These are phyloP conservation scores for Saposhnikovia divaricata DNA, from an alignment of 129 eudicot genomes.

Conservation along the genomic window DNA sequence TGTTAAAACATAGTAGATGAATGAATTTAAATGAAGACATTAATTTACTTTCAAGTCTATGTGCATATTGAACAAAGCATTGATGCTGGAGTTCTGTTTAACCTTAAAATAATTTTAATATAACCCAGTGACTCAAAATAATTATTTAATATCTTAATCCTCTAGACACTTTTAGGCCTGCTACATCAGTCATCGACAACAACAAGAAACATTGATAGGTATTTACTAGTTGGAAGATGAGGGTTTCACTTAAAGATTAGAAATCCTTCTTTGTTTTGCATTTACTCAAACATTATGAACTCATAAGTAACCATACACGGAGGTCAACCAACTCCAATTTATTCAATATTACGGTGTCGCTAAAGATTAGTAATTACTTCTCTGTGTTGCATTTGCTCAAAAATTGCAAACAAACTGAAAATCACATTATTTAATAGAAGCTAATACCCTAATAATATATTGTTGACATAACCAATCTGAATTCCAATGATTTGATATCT, in stretches of 20 bases:
- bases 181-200: neutral
- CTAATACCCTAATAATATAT: neutral
- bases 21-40: neutral
- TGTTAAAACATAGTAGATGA: neutral
- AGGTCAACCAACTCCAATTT: no score
- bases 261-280: no score
- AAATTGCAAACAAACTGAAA: neutral
- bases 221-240: no score
- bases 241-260: no score
- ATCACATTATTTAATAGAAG: neutral
- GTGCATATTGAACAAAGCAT: neutral
- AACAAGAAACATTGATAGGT: neutral
- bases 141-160: neutral
- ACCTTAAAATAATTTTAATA: neutral
- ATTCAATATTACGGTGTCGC: no score
- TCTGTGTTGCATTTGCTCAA: neutral
- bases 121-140: neutral
- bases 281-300: no score
- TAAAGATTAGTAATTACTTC: no score
- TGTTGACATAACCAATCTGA: neutral
- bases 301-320: no score
- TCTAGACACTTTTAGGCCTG: neutral
- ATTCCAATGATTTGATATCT: no score
- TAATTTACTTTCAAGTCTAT: neutral
- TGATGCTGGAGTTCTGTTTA: neutral